phyloP scores from a whole-genome alignment of 2,329 filamentous ascomycete genomes.

The Colletotrichum zoysiae region DNA sequence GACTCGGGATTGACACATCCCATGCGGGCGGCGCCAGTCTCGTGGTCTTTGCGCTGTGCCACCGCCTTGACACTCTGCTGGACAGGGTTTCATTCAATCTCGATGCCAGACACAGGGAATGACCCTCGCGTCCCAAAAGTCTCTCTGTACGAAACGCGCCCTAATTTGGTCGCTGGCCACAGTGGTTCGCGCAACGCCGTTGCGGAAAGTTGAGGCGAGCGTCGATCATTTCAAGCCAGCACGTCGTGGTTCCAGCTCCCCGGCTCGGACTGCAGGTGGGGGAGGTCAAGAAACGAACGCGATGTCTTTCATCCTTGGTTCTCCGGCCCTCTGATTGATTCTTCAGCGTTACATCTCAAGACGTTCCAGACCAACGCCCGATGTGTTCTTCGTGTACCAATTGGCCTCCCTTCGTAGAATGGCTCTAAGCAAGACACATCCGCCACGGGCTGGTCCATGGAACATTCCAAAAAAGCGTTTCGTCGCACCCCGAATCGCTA shows the following conservation, averaged over 20 bases:
- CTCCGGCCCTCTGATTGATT: background rate
- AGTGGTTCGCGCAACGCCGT: background rate
- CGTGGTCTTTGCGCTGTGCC: slow-evolving; percentile 29
- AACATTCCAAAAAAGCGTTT: slow-evolving; percentile 18
- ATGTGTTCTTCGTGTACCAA: background rate
- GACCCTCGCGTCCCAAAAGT: slow-evolving; percentile 19
- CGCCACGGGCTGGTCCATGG: slow-evolving; percentile 9
- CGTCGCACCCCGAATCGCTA: slow-evolving; percentile 25
- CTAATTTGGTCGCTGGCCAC: slow-evolving; percentile 1
- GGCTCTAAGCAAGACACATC: background rate
- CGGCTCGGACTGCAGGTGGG: slow-evolving; percentile 19
- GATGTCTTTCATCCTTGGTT: too few species aligned
- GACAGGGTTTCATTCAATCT: slow-evolving; percentile 26
- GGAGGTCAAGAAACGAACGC: background rate
- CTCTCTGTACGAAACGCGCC: slow-evolving; percentile 19
- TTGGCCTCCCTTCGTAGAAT: background rate
- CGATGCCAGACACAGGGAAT: slow-evolving; percentile 2
- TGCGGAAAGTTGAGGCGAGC: slow-evolving; percentile 24
- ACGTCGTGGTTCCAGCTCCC: background rate
- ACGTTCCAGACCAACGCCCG: slow-evolving; percentile 24
- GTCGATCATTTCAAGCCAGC: background rate
- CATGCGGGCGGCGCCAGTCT: slow-evolving; percentile 23
- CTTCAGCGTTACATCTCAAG: background rate
- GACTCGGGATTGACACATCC: slow-evolving; percentile 32
- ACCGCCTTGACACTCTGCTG: slow-evolving; percentile 35